phyloP scores from a whole-genome alignment of 805 yeast genomes.

The Komagataella phaffii region DNA sequence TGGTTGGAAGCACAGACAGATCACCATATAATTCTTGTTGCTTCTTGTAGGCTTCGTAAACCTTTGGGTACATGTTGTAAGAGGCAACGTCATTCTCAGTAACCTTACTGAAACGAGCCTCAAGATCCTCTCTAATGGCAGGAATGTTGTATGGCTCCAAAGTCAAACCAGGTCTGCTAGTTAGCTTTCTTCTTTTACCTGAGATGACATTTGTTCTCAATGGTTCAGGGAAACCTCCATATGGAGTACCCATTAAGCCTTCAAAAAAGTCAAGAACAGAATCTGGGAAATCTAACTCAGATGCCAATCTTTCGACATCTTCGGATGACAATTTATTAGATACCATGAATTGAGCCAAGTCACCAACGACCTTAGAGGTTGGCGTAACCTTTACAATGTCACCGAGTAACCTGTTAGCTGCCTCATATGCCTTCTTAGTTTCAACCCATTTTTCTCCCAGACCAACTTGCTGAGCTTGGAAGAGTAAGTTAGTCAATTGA shows the following conservation, averaged over 20 bases:
- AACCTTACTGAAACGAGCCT: slow-evolving; percentile 65
- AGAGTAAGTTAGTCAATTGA: slow-evolving; percentile 90
- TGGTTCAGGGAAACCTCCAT: slow-evolving; percentile 99
- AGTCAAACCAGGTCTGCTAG: slow-evolving; percentile 83
- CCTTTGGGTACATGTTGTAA: slow-evolving; percentile 97
- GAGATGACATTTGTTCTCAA: slow-evolving; percentile 81
- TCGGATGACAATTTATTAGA: slow-evolving; percentile 77
- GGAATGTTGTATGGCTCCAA: slow-evolving; percentile 74
- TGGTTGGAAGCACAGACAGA: slow-evolving; percentile 86
- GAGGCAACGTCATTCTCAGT: slow-evolving; percentile 87
- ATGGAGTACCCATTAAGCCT: slow-evolving; percentile 98
- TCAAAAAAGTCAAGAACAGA: slow-evolving; percentile 97
- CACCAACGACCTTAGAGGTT: slow-evolving; percentile 99
- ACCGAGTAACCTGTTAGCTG: slow-evolving; percentile 84
- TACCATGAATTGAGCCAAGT: slow-evolving; percentile 99
- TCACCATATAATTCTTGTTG: slow-evolving; percentile 74
- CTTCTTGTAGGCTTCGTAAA: slow-evolving; percentile 77
- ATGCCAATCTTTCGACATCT: slow-evolving; percentile 81
- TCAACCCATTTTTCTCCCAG: slow-evolving; percentile 93
- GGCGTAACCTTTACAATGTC: slow-evolving; percentile 98
- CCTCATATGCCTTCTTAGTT: slow-evolving; percentile 88
- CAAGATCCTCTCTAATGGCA: slow-evolving; percentile 59
- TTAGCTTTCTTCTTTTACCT: slow-evolving; percentile 86
- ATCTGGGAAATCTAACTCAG: slow-evolving; percentile 94
- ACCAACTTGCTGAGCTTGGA: slow-evolving; percentile 99